Base-by-base conservation (phyloP, 441 rosid genomes). In the Arabidopsis hybrid region DNA sequence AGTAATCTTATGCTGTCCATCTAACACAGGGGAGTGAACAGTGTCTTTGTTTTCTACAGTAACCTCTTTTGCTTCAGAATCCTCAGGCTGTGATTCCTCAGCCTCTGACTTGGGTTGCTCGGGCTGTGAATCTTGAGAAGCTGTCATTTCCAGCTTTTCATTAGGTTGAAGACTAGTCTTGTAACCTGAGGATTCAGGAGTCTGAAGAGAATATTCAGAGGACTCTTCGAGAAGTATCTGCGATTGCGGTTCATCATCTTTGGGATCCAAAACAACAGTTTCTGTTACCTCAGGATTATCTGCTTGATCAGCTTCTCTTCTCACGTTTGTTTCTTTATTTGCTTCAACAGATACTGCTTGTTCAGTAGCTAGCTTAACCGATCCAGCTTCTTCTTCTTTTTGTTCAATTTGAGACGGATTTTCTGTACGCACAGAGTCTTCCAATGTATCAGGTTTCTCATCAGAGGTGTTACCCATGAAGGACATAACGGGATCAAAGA, bases 381-480 rank as follows among this genome's bases (percentile, higher is more conserved):
- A 60, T 47, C 64, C 81, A 21, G 26, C 26, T 67, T 66, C 75
- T 76, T 83, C 83, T 79, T 81, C 88, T 53, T 82, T 60, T 62
- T 68, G 86, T 80, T 82, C 86, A 16, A 43, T 73, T 65, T 59
- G 71, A 9, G 81, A 71, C 13, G 71, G 76, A 70, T 71, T 55
- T 40, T 69, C 72, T 7, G 79, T 72, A 62, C 83, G 85, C 61
- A 39, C 81, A 53, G 86, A 71, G 67, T 78, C 72, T 66, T 68
- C 75, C 62, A 86, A 75, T 47, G 73, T 80, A 17, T 35, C 81
- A 18, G 45, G 58, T 62, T 64, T 69, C 42, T 84, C 97, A 67
- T 82, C 96, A 69, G 79, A 76, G 73, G 73, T 83, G 13, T 88
- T 86, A 62, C 98, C 97, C 89, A 88, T 87, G 81, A 91, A 90